Evolutionary conservation across 257 asterid species (phyloP).

Genomic region (Solanum acaule): DNA sequence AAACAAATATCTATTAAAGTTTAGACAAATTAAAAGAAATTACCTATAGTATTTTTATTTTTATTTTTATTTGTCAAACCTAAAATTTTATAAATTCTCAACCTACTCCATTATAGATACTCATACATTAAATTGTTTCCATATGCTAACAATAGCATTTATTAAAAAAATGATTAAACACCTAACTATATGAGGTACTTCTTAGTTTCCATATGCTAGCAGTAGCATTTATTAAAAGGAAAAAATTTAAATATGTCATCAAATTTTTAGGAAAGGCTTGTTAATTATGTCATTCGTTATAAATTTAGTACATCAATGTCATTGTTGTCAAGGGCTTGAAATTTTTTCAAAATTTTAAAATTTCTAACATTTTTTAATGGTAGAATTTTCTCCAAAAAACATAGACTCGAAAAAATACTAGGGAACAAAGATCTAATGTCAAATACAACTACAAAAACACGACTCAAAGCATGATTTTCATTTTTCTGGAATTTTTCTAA

Average conservation of each 20-base stretch:
- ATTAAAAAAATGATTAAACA: background rate
- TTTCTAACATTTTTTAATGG: too few relatives aligned
- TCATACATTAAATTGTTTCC: background rate
- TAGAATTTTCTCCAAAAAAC: too few relatives aligned
- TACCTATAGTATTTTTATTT: background rate
- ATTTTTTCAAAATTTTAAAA: too few relatives aligned
- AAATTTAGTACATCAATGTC: background rate
- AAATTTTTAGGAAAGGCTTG: too few relatives aligned
- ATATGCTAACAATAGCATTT: background rate
- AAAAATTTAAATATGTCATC: too few relatives aligned
- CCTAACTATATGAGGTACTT: background rate
- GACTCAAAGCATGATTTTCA: background rate
- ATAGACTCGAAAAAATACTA: background rate
- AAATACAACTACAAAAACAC: background rate
- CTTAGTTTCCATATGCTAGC: background rate
- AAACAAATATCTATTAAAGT: too few relatives aligned
- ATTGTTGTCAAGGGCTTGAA: background rate
- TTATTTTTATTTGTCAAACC: background rate
- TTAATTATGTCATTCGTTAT: too few relatives aligned
- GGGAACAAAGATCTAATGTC: background rate
- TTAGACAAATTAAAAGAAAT: too few relatives aligned
- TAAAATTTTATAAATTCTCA: background rate
- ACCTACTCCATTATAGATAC: background rate
- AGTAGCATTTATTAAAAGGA: background rate
- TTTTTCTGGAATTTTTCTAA: too few relatives aligned